A percentile compares a stretch with the other conserved stretches of the same genome.
Conservation (phyloP, 225 moss, liverwort and hornwort genomes). For the Takakia lepidozioides region DNA sequence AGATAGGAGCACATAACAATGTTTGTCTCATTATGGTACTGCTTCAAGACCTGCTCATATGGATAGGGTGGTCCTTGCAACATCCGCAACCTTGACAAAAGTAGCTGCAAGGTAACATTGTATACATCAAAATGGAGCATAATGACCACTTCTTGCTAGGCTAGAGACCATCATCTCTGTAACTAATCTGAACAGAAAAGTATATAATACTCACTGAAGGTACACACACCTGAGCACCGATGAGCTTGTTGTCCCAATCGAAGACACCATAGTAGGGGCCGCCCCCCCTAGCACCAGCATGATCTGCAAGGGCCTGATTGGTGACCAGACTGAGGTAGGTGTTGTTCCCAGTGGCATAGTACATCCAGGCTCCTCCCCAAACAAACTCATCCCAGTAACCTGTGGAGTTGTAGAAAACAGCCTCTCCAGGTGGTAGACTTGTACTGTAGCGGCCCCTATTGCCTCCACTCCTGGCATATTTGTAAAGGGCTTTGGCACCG, state of each 20-base stretch:
- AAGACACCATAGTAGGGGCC: slow-evolving; percentile 58
- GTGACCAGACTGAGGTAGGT: slow-evolving; percentile 45
- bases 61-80: slow-evolving; percentile 55
- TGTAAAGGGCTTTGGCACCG: slow-evolving; percentile 57
- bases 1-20: slow-evolving; percentile 52
- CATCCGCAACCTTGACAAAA: slow-evolving; percentile 39
- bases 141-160: background rate
- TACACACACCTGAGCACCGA: slow-evolving; percentile 61
- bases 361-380: slow-evolving; percentile 92
- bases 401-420: slow-evolving; percentile 65
- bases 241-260: slow-evolving; percentile 88
- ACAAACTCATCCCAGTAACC: slow-evolving; percentile 84
- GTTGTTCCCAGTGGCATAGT: slow-evolving; percentile 67
- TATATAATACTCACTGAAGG: background rate
- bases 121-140: background rate
- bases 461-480: slow-evolving; percentile 41
- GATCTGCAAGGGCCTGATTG: slow-evolving; percentile 16
- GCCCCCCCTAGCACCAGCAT: slow-evolving; percentile 52
- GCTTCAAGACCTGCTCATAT: slow-evolving; percentile 28
- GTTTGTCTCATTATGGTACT: slow-evolving; percentile 47
- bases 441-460: slow-evolving; percentile 25
- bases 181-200: background rate
- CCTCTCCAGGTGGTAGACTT: slow-evolving; percentile 25
- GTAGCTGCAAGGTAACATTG: slow-evolving; percentile 34
- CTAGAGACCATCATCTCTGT: background rate